Evolutionary conservation across 2,329 filamentous ascomycete species (phyloP), one percentile per base, ranked within the genome.

Genomic region (Fusarium solani-melongenae): DNA sequence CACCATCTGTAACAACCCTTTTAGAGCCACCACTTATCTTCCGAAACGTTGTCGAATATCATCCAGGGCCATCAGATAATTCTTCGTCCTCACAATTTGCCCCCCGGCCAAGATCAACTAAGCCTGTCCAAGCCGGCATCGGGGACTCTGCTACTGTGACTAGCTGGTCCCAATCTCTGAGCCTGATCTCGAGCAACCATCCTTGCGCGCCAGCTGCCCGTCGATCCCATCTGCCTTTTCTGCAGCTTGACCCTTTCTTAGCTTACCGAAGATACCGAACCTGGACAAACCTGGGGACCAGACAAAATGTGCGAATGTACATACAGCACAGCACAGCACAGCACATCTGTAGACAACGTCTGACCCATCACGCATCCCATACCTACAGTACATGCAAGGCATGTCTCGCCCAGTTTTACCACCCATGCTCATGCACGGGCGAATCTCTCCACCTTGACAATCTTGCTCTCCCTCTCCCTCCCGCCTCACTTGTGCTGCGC

Each of bases 11-110:
- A 46, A 46, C 14, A 24, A 46, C 12, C 41, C 34, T 8, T 36
- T 36, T 36, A 36, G 36, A n/a, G 17, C 36, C 17, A 11, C 36
- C 41, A 24, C 8, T 24, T 22, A 46, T 46, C 14, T 49, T 29
- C 15, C 44, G 44, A 49, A 49, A 49, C 44, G 24, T 49, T 11
- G 44, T 49, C 44, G 24, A 27, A 29, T 49, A 49, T 29, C 10
- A 51, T n/a, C 46, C 6, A 51, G 46, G 46, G 14, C 49, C 53
- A n/a, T 59, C n/a, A 31, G 59, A 55, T 70, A 62, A 68, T 29
- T 51, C 29, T 17, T 49, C 24, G 46, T 27, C 46, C 46, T 51
- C 46, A 17, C 9, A 51, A 51, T 51, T 51, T 51, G 46, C 10
- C 46, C 27, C 44, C 46, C 10, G 46, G 46, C 46, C 46, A 51